These are phyloP conservation scores for Pseudevernia furfuracea DNA, from an alignment of 495 filamentous ascomycete species.

Conservation along the genomic window DNA sequence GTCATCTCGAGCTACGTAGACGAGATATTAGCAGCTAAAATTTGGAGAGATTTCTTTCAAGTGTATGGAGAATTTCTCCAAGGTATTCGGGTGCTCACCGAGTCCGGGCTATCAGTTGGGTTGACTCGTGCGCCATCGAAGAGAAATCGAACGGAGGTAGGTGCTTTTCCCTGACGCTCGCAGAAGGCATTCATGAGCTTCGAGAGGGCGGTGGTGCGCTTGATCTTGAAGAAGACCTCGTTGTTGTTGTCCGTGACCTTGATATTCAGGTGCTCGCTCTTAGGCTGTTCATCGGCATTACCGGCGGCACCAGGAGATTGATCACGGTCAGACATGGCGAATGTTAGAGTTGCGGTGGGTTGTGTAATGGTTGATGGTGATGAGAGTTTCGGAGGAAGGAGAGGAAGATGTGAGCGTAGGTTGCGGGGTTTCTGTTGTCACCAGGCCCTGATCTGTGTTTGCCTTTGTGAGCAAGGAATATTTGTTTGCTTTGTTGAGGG, in stretches of 20 bases:
- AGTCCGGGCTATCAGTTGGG: constrained; percentile 81
- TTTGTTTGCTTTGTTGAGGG: not conserved
- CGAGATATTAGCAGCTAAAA: constrained; percentile 11
- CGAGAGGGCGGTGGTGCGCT: constrained; percentile 88
- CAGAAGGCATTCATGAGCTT: constrained; percentile 99
- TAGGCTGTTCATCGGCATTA: constrained; percentile 51
- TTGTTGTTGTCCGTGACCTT: constrained; percentile 99
- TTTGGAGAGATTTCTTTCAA: not conserved
- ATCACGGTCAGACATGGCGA: constrained; percentile 44
- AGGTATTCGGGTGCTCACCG: constrained; percentile 51
- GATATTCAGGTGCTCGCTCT: constrained; percentile 88
- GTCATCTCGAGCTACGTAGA: constrained; percentile 78
- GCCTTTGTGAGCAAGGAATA: not conserved
- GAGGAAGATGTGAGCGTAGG: not conserved
- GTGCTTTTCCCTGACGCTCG: constrained; percentile 85
- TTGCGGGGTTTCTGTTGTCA: not conserved
- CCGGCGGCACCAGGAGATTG: constrained; percentile 37
- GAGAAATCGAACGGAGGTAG: constrained; percentile 80
- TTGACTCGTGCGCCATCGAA: constrained; percentile 92
- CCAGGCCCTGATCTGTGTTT: constrained; percentile 1
- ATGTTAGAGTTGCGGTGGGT: not conserved
- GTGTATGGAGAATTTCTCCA: constrained; percentile 7
- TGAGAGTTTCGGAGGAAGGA: not conserved
- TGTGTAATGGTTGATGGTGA: not conserved
- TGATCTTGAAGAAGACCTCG: constrained; percentile 99